A percentile compares a stretch with the other conserved stretches of the same genome.
Evolutionary conservation across 2,329 filamentous ascomycete species (phyloP).

Genomic region (Nigrograna mackinnonii): DNA sequence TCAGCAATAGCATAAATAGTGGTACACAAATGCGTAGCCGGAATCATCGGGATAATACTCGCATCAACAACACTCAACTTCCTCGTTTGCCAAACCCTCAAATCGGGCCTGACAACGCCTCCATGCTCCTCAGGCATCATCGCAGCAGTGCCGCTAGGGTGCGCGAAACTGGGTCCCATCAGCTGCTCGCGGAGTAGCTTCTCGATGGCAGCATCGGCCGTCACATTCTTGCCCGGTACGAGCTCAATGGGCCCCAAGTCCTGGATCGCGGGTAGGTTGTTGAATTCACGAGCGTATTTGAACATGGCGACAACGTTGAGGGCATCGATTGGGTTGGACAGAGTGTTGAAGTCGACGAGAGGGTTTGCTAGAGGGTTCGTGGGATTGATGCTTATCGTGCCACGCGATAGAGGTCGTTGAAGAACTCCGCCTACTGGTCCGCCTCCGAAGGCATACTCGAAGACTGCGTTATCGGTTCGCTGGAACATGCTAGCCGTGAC

Average conservation of each 20-base stretch:
- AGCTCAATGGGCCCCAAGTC: constrained; percentile 36
- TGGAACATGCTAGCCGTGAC: constrained; percentile 25
- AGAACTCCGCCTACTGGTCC: constrained; percentile 16
- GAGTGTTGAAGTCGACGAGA: constrained; percentile 30
- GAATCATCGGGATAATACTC: constrained; percentile 15
- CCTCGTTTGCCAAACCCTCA: constrained; percentile 24
- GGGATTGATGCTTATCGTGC: constrained; percentile 25
- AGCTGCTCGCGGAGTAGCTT: background rate
- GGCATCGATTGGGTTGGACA: constrained; percentile 40
- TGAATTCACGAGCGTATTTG: constrained; percentile 38
- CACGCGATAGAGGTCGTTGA: constrained; percentile 23
- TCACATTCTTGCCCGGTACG: constrained; percentile 22
- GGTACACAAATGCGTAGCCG: constrained; percentile 14
- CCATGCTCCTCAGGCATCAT: constrained; percentile 33
- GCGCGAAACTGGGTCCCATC: constrained; percentile 25
- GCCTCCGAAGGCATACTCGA: constrained; percentile 29
- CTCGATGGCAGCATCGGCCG: constrained; percentile 28
- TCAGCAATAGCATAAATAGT: constrained; percentile 21
- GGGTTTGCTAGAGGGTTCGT: constrained; percentile 37
- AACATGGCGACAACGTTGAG: constrained; percentile 38
- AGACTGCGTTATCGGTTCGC: constrained; percentile 28
- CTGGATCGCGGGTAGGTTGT: constrained; percentile 31
- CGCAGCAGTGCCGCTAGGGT: constrained; percentile 24
- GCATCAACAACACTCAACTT: constrained; percentile 17
- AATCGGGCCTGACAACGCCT: constrained; percentile 25